Base-by-base conservation (phyloP, 768 basidiomycete genomes). In the Russula vinacea region DNA sequence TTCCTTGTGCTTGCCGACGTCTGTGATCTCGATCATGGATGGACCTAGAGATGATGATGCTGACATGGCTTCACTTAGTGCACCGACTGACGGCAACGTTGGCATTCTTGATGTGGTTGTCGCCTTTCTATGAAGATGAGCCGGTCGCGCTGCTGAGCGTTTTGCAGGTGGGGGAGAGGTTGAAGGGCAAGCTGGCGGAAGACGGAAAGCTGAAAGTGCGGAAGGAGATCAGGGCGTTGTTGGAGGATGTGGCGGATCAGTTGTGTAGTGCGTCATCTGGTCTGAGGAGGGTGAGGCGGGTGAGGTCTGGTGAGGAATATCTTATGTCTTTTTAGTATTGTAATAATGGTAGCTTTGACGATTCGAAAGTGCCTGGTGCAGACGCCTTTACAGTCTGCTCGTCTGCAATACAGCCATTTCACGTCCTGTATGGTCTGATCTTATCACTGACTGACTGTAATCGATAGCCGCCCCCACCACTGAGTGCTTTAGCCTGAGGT, bases 1-100 rank as follows among this genome's bases (percentile, higher is more conserved):
- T 39, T 58, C 62, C 29, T 55, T 51, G 62, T 65, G n/a, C 29
- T 37, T 33, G 29, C 40, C 24, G 67, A 37, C 17, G 44, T 49
- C 52, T 16, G 10, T 7, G 10, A 35, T 35, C 35, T 5, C 7
- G 47, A 35, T 66, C 60, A 33, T 22, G 5, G 29, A 29, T 29
- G 29, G 51, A 19, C 19, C 3, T 19, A n/a, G 54, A 52, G 45
- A 35, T 10, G 8, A 35, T 8, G 35, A 14, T 5, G 19, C 22
- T 53, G 52, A 61, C 50, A 26, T 3, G 10, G 29, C 29, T 29
- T 29, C 29, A 29, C 29, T 29, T 33, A 90, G 92, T 94, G 1
- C 90, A 97, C 73, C 89, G 94, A 14, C 76, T 97, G 47, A 79
- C 84, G 0, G 93, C 91, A 2, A 86, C 88, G 6, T 76, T 98